Evolutionary conservation across 495 filamentous ascomycete species (phyloP).

Genomic region (Cercophora scortea): DNA sequence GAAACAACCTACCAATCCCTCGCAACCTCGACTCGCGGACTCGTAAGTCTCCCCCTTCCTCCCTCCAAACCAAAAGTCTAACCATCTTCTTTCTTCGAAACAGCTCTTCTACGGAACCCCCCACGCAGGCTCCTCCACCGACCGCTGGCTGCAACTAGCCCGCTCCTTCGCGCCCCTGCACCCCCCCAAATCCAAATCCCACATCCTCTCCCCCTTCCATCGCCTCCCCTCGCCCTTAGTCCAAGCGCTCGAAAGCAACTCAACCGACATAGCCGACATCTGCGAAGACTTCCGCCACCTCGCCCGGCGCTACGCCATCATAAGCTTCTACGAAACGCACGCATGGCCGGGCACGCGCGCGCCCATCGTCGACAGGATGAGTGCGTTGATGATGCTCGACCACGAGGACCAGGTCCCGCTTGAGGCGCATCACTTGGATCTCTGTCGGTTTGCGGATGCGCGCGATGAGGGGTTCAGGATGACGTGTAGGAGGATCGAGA

Average conservation of each 20-base stretch:
- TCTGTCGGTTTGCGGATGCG: constrained; percentile 1
- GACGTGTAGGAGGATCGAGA: background rate
- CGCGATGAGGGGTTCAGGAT: background rate
- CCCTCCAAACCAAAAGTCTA: no score
- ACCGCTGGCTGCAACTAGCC: constrained; percentile 3
- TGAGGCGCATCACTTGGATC: background rate
- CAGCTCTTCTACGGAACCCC: constrained; percentile 14
- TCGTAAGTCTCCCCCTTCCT: constrained; percentile 3
- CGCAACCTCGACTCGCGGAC: background rate
- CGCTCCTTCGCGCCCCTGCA: background rate
- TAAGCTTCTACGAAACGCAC: constrained; percentile 4
- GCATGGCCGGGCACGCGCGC: constrained; percentile 1
- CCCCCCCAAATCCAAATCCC: no score
- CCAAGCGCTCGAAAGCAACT: background rate
- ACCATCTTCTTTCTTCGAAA: no score
- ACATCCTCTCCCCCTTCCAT: no score
- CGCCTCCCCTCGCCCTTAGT: background rate
- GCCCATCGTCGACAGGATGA: constrained; percentile 7
- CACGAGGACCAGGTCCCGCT: background rate
- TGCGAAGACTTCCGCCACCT: constrained; percentile 3
- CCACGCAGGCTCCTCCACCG: constrained; percentile 4
- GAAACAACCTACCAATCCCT: background rate
- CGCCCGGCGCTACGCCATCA: background rate
- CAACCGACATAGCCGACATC: background rate
- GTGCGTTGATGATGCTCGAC: background rate